Conservation (phyloP, 345 rosid genomes). For the Lumnitzera littorea region DNA sequence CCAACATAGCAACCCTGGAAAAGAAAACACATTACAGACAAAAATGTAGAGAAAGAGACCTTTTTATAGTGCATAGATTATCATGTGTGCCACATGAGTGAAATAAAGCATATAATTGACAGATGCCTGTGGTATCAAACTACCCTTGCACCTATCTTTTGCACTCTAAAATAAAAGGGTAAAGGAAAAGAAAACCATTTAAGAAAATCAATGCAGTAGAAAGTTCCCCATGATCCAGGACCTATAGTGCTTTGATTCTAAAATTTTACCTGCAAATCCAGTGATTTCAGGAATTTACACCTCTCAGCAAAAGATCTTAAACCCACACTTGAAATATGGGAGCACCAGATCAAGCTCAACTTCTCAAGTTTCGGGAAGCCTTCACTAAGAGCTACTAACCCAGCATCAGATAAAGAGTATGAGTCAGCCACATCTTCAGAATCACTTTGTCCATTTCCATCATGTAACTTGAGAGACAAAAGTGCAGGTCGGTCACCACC, state of each 20-base stretch:
- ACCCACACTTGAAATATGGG: constrained; percentile 61
- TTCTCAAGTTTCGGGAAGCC: constrained; percentile 65
- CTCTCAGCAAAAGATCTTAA: constrained; percentile 51
- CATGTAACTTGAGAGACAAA: constrained; percentile 24
- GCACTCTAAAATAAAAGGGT: too few relatives aligned
- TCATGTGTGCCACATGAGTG: too few relatives aligned
- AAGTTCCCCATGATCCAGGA: too few relatives aligned
- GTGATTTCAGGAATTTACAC: constrained; percentile 54
- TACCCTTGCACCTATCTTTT: too few relatives aligned
- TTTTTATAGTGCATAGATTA: too few relatives aligned
- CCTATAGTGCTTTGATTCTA: too few relatives aligned
- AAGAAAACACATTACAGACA: neutral
- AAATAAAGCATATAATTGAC: too few relatives aligned
- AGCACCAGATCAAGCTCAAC: constrained; percentile 86
- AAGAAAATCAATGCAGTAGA: too few relatives aligned
- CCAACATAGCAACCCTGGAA: constrained; percentile 85
- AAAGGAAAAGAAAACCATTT: too few relatives aligned
- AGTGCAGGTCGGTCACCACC: constrained; percentile 13
- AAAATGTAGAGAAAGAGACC: constrained; percentile 1
- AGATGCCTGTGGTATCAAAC: too few relatives aligned
- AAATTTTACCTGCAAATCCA: constrained; percentile 68
- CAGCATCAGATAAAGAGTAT: constrained; percentile 58
- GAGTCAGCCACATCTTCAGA: constrained; percentile 32
- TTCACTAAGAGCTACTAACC: constrained; percentile 51
- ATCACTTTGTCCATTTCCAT: constrained; percentile 18